Conservation (phyloP, 1,139 yeast species). For the Sugiyamaella novakii region DNA sequence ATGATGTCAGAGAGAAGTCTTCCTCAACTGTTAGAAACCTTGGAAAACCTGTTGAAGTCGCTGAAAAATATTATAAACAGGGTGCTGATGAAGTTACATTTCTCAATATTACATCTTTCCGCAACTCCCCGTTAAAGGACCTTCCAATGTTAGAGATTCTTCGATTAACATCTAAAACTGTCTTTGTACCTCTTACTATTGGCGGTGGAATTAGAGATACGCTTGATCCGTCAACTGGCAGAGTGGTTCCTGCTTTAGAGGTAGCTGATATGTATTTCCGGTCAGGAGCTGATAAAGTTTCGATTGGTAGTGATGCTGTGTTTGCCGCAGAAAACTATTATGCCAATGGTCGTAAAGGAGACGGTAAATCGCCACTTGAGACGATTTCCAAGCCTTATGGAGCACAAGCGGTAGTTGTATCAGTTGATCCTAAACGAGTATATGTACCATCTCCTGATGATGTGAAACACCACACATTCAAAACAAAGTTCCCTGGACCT, state of each 20-base stretch:
- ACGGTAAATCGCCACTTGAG: slow-evolving; percentile 86
- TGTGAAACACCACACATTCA: slow-evolving; percentile 61
- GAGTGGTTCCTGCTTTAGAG: slow-evolving; percentile 74
- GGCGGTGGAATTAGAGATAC: slow-evolving; percentile 97
- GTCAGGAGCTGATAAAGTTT: slow-evolving; percentile 96
- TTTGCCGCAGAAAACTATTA: slow-evolving; percentile 81
- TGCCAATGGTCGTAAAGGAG: slow-evolving; percentile 55
- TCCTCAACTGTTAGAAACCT: slow-evolving; percentile 70
- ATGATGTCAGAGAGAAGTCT: slow-evolving; percentile 82
- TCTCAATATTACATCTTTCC: slow-evolving; percentile 88
- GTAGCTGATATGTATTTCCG: slow-evolving; percentile 90
- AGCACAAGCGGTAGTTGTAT: slow-evolving; percentile 93
- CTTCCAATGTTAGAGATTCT: slow-evolving; percentile 94
- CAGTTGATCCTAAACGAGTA: slow-evolving; percentile 91
- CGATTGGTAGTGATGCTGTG: slow-evolving; percentile 98
- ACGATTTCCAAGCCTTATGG: slow-evolving; percentile 90
- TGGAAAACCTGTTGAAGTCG: slow-evolving; percentile 94
- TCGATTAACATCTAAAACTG: slow-evolving; percentile 77
- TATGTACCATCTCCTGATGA: slow-evolving; percentile 64
- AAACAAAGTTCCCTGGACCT: slow-evolving; percentile 66
- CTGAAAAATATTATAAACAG: slow-evolving; percentile 82
- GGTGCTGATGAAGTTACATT: slow-evolving; percentile 98
- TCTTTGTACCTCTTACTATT: slow-evolving; percentile 94
- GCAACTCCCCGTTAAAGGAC: slow-evolving; percentile 88
- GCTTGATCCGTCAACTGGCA: slow-evolving; percentile 73